Evolutionary conservation across 345 rosid species (phyloP), one percentile per base, ranked within the genome.

Genomic region (Brassica nigra): DNA sequence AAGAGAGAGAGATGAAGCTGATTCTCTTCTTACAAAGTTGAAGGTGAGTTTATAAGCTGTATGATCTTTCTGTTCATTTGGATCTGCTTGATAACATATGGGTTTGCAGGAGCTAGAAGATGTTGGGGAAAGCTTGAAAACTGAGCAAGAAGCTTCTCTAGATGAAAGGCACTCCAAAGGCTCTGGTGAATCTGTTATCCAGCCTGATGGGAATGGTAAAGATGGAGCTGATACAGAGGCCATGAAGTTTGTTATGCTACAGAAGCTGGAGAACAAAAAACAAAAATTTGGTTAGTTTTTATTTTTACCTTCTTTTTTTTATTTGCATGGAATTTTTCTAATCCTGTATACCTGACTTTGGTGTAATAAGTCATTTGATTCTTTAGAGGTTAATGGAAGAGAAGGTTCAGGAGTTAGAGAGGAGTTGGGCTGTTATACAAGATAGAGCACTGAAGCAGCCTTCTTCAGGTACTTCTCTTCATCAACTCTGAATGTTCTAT

Each of bases 241-340:
- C 73, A 80, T 79, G 42, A 84, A 83, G 31, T 85, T 87, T 49
- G 76, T 70, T 28, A 52, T 88, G 66, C 77, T 80, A 58, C 88
- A 88, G 66, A 90, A 89, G 83, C 77, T 92, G 76, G 98, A 89
- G 85, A 81, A 64, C 80, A 91, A 92, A 87, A 90, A 88, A n/a
- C 23, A 20, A 20, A 20, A 20, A 91, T 75, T 61, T 90, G 92
- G 99, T 95, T 89, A 20, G 28, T 49, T 74, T 75, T 10, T 36
- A 23, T 69, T 62, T 59, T 34, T 58, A 65, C 62, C 9, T 23
- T 23, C 1, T 23, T 23, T 23, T 23, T 78, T 71, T 16, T 30
- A 6, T n/a, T 7, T 49, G 18, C 58, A 42, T 68, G 42, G 8
- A 23, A 23, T 23, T 23, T 23, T 23, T 23, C 27, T 23, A 23